These are phyloP conservation scores for Antitrichia curtipendula DNA, from an alignment of 225 moss, liverwort and hornwort genomes.

Conservation along the genomic window DNA sequence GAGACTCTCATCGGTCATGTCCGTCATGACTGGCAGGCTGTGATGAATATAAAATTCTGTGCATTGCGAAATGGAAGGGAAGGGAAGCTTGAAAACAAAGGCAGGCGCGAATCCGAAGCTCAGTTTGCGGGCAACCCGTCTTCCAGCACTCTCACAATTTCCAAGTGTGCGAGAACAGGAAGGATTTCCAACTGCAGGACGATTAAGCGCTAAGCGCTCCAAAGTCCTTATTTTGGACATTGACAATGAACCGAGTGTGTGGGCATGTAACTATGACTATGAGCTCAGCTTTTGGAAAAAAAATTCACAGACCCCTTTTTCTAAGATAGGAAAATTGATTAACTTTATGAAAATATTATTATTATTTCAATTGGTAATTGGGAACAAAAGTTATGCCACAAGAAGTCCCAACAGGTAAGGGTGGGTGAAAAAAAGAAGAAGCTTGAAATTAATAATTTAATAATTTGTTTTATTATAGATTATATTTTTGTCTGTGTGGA, in stretches of 20 bases:
- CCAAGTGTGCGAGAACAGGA: background rate
- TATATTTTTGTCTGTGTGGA: background rate
- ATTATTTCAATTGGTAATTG: fast-evolving
- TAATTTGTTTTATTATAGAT: too few relatives aligned
- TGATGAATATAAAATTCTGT: background rate
- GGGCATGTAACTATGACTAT: too few relatives aligned
- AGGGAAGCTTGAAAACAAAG: background rate
- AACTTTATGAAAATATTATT: fast-evolving
- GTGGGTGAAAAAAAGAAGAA: too few relatives aligned
- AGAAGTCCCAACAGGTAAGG: background rate
- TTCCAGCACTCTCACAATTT: background rate
- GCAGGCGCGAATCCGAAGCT: background rate
- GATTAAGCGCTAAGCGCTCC: background rate
- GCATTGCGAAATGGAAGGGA: background rate
- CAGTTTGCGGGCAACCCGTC: background rate
- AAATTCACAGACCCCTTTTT: too few relatives aligned
- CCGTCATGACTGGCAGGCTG: background rate
- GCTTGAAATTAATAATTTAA: too few relatives aligned
- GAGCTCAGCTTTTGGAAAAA: too few relatives aligned
- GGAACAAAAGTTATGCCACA: background rate
- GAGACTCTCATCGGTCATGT: background rate
- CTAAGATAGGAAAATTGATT: background rate
- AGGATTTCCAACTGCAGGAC: background rate
- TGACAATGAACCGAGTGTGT: background rate
- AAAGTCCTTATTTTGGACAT: too few relatives aligned